A percentile compares a stretch with the other conserved stretches of the same genome.
Evolutionary conservation across 2,329 filamentous ascomycete species (phyloP).

Genomic region (Fusarium succisae): DNA sequence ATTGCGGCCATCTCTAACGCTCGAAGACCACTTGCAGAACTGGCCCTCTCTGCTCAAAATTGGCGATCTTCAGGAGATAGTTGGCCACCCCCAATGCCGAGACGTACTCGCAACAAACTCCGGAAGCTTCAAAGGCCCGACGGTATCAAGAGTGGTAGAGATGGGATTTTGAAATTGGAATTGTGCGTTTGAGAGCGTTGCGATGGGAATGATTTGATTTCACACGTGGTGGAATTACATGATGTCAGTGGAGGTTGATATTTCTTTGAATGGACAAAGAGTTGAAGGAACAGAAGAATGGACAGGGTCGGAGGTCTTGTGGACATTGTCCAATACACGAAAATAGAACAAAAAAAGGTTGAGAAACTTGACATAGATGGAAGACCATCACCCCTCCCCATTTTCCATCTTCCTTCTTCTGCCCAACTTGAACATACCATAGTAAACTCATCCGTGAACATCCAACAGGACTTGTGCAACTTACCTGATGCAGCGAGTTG

Average conservation of each 20-base stretch:
- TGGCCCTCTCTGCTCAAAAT: background rate
- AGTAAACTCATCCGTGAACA: background rate
- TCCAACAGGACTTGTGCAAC: background rate
- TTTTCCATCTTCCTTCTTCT: background rate
- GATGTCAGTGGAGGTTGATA: background rate
- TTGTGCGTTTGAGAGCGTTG: background rate
- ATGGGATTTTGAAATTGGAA: fast-evolving
- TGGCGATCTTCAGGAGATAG: background rate
- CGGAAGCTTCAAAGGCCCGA: background rate
- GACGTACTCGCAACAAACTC: background rate
- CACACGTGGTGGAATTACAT: background rate
- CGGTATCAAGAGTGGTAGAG: background rate
- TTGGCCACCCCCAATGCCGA: background rate
- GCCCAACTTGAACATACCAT: background rate
- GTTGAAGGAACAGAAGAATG: background rate
- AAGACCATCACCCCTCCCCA: background rate
- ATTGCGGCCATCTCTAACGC: background rate
- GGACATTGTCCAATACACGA: background rate
- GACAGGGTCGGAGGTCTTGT: background rate
- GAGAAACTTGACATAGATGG: background rate
- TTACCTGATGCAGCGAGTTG: background rate
- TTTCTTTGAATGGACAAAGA: background rate
- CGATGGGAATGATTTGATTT: background rate
- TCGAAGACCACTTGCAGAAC: background rate
- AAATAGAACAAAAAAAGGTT: background rate